These are phyloP conservation scores for Myochromella boudieri DNA, from an alignment of 768 basidiomycete genomes.

Conservation along the genomic window DNA sequence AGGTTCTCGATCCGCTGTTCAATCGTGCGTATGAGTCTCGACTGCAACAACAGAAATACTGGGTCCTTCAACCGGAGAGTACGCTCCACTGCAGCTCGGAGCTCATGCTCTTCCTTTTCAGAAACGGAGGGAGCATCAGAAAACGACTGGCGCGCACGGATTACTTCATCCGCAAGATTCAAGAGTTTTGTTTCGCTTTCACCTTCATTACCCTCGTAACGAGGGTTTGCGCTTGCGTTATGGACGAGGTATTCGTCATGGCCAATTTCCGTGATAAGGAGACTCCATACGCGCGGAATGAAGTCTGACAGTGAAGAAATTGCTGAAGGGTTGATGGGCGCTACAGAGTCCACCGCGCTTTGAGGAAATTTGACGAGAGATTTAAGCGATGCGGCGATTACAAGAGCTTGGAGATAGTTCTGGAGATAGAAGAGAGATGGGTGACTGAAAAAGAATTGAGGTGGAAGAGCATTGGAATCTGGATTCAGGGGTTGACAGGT, in stretches of 20 bases:
- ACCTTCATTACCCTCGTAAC: too few relatives aligned
- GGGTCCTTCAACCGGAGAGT: constrained; percentile 63
- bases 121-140: constrained; percentile 19
- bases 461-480: constrained; percentile 52
- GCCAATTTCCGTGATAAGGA: constrained; percentile 59
- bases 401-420: constrained; percentile 70
- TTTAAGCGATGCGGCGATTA: constrained; percentile 61
- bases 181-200: constrained; percentile 49
- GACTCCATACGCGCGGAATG: constrained; percentile 61
- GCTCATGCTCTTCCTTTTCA: constrained; percentile 44
- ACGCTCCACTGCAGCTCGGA: constrained; percentile 63
- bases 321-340: constrained; percentile 4
- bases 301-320: constrained; percentile 34
- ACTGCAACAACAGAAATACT: constrained; percentile 64
- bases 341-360: not conserved
- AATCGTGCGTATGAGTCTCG: constrained; percentile 49
- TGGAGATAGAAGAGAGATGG: constrained; percentile 59
- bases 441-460: constrained; percentile 61
- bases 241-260: constrained; percentile 20
- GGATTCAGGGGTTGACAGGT: constrained; percentile 31
- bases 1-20: constrained; percentile 16
- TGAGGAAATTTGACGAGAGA: constrained; percentile 48
- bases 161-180: constrained; percentile 74
- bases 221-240: not conserved
- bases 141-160: constrained; percentile 46